Base-by-base conservation (phyloP, 768 basidiomycete species). In the Phaeotremella fagi region DNA sequence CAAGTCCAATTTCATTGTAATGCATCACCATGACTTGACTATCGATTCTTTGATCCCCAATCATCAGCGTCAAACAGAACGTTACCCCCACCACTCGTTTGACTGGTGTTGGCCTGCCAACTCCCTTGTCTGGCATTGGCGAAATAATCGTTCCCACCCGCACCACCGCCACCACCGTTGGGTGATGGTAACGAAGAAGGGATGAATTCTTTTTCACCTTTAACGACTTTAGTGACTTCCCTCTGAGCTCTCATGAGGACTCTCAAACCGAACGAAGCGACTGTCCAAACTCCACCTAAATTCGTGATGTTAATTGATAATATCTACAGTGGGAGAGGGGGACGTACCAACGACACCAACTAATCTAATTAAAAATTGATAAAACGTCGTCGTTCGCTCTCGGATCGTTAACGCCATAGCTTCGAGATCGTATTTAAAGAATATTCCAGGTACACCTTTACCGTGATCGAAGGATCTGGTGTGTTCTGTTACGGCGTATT, bases 391-490 rank as follows among this genome's bases (percentile, higher is more conserved):
- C 18, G 94, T 97, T 16, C 90, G 83, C 75, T 98, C 91, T 64
- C 87, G 82, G 49, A 97, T 83, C 0, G 83, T 85, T 54, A 98
- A 79, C 22, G 82, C 79, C 75, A 98, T 81, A 0, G 92, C 90
- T 69, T 99, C 94, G 31, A 97, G 76, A 54, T 99, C 92, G 72
- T 90, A 97, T 75, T 97, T 95, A 85, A 97, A 95, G 79, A 94
- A 97, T 70, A 98, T 94, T 15, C 76, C 92, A 0, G 94, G 94
- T 0, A 89, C 85, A 5, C 87, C 88, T 15, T 78, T 76, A 59
- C 87, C 82, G 68, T 88, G 86, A 18, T 82, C 77, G 2, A 95
- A 77, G 16, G 81, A 79, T 26, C 88, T 83, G 1, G 82, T 83
- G 62, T 97, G 94, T 75, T 95, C 90, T 0, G 90, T 97, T 4